Conservation (phyloP, 495 filamentous ascomycete genomes). For the Penicillium simplicissimum region DNA sequence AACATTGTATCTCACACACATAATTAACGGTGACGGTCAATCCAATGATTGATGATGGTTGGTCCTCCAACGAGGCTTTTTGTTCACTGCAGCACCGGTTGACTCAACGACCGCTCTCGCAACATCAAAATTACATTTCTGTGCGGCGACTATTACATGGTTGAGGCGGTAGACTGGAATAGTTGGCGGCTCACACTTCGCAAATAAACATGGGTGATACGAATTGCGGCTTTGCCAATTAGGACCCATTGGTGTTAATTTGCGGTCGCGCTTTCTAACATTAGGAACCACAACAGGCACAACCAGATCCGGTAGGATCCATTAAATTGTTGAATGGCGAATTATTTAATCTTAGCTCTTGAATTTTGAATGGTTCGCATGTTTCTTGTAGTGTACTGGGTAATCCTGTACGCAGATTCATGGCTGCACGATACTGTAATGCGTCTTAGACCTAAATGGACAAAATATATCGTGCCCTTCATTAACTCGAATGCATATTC, state of each 20-base stretch:
- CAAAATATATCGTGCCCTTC: neutral
- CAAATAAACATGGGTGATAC: neutral
- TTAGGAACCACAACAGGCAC: neutral
- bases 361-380: neutral
- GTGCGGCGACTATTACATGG: neutral
- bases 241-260: neutral
- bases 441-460: neutral
- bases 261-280: neutral
- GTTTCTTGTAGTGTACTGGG: neutral
- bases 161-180: neutral
- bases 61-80: neutral
- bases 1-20: neutral
- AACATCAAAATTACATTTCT: neutral
- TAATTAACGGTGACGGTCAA: neutral
- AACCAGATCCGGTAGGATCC: neutral
- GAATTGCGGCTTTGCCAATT: neutral
- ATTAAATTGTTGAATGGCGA: neutral
- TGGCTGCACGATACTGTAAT: neutral
- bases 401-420: neutral
- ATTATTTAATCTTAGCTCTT: neutral
- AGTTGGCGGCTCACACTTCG: neutral
- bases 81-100: neutral
- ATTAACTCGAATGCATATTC: neutral
- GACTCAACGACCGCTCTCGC: neutral
- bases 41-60: neutral